Base-by-base conservation (phyloP, 345 rosid species). In the Angophora floribunda region DNA sequence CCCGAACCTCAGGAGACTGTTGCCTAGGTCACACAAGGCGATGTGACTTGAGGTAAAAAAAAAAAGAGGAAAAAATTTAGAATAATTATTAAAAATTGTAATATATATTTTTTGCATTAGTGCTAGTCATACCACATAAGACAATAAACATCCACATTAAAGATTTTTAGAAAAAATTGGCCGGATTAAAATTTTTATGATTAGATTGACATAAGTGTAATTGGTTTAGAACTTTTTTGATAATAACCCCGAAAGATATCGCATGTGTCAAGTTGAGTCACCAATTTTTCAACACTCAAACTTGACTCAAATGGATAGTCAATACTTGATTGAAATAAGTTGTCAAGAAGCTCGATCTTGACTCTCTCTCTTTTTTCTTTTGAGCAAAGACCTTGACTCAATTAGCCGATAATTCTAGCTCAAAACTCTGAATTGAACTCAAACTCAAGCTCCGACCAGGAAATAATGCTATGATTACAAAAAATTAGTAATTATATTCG, bases 51-150 rank as follows among this genome's bases (percentile, higher is more conserved):
- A 55, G 13, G 28, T 9, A 55, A 55, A 12, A 55, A 28, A 55
- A 22, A 22, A 55, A 36, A 36, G n/a, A 4, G 6, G 61, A 55
- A 55, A 55, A 55, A 55, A 55, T 6, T 53, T 9, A 22, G 1
- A 22, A 55, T 7, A 55, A 3, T 17, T 9, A 8, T 22, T 55
- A 0, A 55, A 9, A 55, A 22, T 55, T 55, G 6, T 1, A 55
- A 55, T 36, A 36, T 36, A 55, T 21, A 21, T 55, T 22, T 1
- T 55, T 12, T 9, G 22, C 61, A 0, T 55, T 0, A 21, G 12
- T 0, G 1, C 21, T 12, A 22, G 4, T 0, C 2, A 55, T 55
- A 55, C 0, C 61, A 22, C 2, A 2, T 55, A 55, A 55, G 12
- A 55, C 13, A 22, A 55, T 55, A 55, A 22, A 0, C 0, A 1